phyloP scores from a whole-genome alignment of 345 rosid species.

The Arabidopsis arenosa region DNA sequence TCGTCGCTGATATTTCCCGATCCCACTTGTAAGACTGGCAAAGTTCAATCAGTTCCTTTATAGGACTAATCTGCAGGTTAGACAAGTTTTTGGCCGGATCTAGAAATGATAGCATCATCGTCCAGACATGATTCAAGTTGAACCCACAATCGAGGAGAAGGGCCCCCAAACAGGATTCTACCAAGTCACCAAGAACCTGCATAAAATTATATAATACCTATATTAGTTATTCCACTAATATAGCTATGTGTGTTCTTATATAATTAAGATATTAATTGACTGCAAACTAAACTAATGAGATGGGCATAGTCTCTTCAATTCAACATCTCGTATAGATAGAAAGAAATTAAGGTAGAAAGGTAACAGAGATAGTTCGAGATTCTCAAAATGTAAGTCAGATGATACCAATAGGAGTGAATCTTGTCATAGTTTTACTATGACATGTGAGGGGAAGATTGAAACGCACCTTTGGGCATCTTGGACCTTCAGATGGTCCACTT shows the following conservation, averaged over 20 bases:
- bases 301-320: neutral
- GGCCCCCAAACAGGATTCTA: constrained; percentile 87
- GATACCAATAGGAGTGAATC: constrained; percentile 7
- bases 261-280: neutral
- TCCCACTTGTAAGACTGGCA: constrained; percentile 68
- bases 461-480: constrained; percentile 86
- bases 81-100: constrained; percentile 67
- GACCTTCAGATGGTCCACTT: constrained; percentile 56
- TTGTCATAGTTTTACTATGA: neutral
- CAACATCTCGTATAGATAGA: constrained; percentile 1
- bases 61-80: constrained; percentile 66
- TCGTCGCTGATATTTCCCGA: constrained; percentile 39
- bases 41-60: constrained; percentile 73
- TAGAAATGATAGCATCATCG: constrained; percentile 67
- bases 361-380: constrained; percentile 1
- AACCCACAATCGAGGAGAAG: constrained; percentile 82
- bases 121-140: constrained; percentile 72
- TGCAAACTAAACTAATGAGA: constrained; percentile 6
- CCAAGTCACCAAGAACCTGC: constrained; percentile 92
- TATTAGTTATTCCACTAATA: constrained; percentile 27
- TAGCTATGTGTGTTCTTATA: neutral
- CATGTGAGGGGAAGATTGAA: constrained; percentile 15
- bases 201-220: constrained; percentile 26
- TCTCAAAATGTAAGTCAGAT: constrained; percentile 3
- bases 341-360: neutral